Evolutionary conservation across 1,284 basidiomycete species (phyloP), one percentile per base, ranked within the genome.

Genomic region (Chondrostereum purpureum): DNA sequence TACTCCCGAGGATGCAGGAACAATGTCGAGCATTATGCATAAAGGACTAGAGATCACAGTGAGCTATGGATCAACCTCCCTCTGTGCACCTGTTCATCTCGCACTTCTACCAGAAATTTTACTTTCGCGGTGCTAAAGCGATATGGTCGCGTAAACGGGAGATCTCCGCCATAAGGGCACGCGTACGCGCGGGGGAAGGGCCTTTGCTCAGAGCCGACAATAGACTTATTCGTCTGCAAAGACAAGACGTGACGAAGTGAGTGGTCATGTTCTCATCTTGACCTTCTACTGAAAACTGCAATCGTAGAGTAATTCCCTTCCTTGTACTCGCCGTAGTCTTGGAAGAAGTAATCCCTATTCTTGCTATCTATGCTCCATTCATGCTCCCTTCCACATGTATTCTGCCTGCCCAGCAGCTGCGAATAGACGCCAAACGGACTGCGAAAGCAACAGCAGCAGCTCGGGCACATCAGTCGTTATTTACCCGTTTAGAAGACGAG

Each of bases 311-410:
- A 36, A 69, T 91, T 1, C 88, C 91, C 0, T 93, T 93, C 66
- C 58, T 90, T 10, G 58, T 88, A 52, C 82, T 91, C 47, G 71
- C 90, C 34, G 60, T 89, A 21, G 65, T 91, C 16, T 65, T 89
- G 3, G 90, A 93, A 61, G 90, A 93, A 62, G 63, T 88, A 37
- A 77, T 93, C 48, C 90, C 90, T 8, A 72, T 93, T 48, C 77
- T 92, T 49, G 89, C 89, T 21, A 78, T 93, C 51, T 93, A 89
- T 59, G 83, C 80, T n/a, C 90, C 90, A 1, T 79, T 77, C 56
- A 75, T 92, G 65, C 77, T 93, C 22, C 90, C 90, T 1, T 92
- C 88, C 3, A 92, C 90, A 2, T 92, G 89, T 58, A 74, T 92
- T 47, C 72, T 93, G n/a, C 88, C 90, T 0, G 83, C 83, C 19